These are phyloP conservation scores for Russula dissimulans DNA, from an alignment of 768 basidiomycete species.

Conservation along the genomic window DNA sequence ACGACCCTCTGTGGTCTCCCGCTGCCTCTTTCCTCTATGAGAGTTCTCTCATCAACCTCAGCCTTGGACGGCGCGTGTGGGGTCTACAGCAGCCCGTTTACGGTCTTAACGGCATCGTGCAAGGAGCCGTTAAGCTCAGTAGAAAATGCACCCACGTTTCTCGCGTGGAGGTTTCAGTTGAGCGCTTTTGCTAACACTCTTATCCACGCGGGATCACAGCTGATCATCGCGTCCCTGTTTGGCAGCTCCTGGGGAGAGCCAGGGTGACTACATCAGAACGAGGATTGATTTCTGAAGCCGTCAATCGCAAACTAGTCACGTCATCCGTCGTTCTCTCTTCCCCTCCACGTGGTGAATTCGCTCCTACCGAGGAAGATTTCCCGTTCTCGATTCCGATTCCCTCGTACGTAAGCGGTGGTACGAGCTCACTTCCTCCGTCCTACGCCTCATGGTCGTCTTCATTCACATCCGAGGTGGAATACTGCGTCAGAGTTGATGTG, in stretches of 20 bases:
- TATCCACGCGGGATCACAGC: not conserved
- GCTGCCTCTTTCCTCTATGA: conserved; percentile 23
- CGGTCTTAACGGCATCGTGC: conserved; percentile 34
- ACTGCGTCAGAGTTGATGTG: conserved; percentile 32
- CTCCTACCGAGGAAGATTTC: conserved; percentile 9
- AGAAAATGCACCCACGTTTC: conserved; percentile 30
- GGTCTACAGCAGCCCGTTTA: conserved; percentile 33
- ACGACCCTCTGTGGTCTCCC: not conserved
- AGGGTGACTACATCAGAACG: conserved; percentile 28
- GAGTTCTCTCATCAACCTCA: conserved; percentile 33
- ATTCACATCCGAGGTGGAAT: conserved; percentile 28
- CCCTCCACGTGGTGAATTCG: conserved; percentile 4
- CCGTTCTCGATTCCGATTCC: conserved; percentile 35
- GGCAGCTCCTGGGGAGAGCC: conserved; percentile 32
- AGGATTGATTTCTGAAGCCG: conserved; percentile 17
- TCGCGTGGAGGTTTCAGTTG: conserved; percentile 33
- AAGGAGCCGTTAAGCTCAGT: conserved; percentile 31
- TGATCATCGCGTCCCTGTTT: not conserved
- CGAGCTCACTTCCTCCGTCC: conserved; percentile 32
- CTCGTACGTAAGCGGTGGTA: conserved; percentile 25
- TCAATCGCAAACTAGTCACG: conserved; percentile 5
- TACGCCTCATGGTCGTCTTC: conserved; percentile 27
- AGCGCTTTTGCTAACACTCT: not conserved
- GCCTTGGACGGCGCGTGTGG: conserved; percentile 34
- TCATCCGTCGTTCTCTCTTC: conserved; percentile 1